Percentiles rank a stretch among this genome's conserved stretches.
Conservation (phyloP, 441 rosid genomes). For the Euphorbia celastroides region DNA sequence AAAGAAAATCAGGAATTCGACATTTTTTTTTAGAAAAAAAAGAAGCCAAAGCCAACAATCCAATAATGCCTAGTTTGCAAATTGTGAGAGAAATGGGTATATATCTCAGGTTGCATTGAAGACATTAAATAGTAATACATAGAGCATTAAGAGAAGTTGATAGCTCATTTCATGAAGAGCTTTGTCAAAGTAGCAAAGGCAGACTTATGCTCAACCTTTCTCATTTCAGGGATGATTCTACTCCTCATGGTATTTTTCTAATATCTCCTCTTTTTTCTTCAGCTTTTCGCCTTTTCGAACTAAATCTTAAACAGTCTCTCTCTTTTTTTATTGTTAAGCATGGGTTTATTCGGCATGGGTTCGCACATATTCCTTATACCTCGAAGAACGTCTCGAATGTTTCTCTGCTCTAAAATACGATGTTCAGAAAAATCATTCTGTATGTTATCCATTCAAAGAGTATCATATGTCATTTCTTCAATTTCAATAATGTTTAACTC, state of each 20-base stretch:
- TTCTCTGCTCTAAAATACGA: slow-evolving; percentile 32
- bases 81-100: too few relatives aligned
- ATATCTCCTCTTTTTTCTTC: background rate
- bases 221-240: slow-evolving; percentile 39
- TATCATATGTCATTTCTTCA: background rate
- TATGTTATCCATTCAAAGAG: slow-evolving; percentile 9
- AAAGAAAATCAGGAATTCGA: too few relatives aligned
- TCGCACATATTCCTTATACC: slow-evolving; percentile 36
- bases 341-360: slow-evolving; percentile 51
- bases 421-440: slow-evolving; percentile 25
- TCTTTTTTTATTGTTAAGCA: slow-evolving; percentile 26
- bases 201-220: slow-evolving; percentile 28
- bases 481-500: slow-evolving; percentile 2
- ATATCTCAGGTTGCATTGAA: slow-evolving; percentile 42
- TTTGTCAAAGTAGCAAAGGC: slow-evolving; percentile 16
- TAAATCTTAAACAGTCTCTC: background rate
- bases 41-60: too few relatives aligned
- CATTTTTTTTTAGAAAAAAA: too few relatives aligned
- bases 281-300: slow-evolving; percentile 1
- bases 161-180: slow-evolving; percentile 30
- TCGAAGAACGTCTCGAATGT: slow-evolving; percentile 41
- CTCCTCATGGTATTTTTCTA: slow-evolving; percentile 32
- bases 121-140: slow-evolving; percentile 35
- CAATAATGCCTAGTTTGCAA: too few relatives aligned
- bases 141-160: slow-evolving; percentile 38